Evolutionary conservation across 1,139 yeast species (phyloP), one percentile per base, ranked within the genome.

Genomic region (Kodamaea fungicola): DNA sequence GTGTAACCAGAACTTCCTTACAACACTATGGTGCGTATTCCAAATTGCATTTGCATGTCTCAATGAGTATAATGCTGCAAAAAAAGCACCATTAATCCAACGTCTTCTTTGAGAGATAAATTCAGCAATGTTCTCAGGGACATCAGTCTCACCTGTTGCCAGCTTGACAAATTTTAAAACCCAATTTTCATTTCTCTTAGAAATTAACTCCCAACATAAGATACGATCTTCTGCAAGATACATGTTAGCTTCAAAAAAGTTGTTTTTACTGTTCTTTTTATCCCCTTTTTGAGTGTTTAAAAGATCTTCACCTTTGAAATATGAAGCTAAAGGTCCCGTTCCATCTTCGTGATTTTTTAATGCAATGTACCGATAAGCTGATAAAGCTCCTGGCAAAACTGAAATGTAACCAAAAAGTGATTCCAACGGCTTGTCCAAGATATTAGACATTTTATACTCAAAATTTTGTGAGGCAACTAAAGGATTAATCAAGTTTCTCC

Each of bases 61-160:
- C 54, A 86, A 87, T 0, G 97, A 82, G 56, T 84, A 92, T 41
- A 92, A 66, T 1, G 97, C 97, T 2, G 98, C 97, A 64, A 92
- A 92, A 55, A 90, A 80, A 0, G 98, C 96, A 65, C 98, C 98
- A 59, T 92, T 92, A 39, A 92, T 78, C 98, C 98, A 92, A 66
- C 98, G 80, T 67, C 98, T 79, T 67, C 98, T 80, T 64, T 92
- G 98, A 10, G 95, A 81, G 42, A 92, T 80, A 55, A 92, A 90
- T 59, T 92, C 98, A 0, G 97, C 78, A 32, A 90, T 72, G 5
- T 80, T 71, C 56, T 90, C 97, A 3, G 98, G 98, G 34, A 92
- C 97, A 74, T 92, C 98, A 0, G 98, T 92, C 57, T 90, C 97
- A 49, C 97, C 98, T 22, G 86, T 83, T 2, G 97, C 97, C 61